Evolutionary conservation across 2,329 filamentous ascomycete genomes (phyloP).

Genomic region (Apiospora rasikravindrae): DNA sequence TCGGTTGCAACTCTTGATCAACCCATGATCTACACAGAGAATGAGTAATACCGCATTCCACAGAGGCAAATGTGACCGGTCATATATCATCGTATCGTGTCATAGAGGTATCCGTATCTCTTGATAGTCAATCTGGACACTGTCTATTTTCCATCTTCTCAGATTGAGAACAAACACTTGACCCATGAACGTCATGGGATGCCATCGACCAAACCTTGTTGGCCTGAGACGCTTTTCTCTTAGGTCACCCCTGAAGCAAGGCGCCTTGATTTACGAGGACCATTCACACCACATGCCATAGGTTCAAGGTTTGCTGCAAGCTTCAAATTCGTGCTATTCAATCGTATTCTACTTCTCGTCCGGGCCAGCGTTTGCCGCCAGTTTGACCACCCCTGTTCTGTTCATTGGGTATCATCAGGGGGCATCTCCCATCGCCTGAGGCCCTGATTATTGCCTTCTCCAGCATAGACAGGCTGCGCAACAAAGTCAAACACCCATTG

Average conservation of each 20-base stretch:
- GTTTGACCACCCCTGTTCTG: background rate
- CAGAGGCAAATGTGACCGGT: background rate
- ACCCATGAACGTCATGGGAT: background rate
- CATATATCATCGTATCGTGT: background rate
- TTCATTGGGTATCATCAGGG: slow-evolving; percentile 38
- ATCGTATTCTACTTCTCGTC: background rate
- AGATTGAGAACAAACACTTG: background rate
- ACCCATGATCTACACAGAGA: background rate
- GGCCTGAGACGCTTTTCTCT: background rate
- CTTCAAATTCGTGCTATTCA: background rate
- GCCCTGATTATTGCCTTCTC: slow-evolving; percentile 21
- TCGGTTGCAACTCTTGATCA: background rate
- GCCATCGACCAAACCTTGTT: background rate
- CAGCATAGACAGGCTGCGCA: slow-evolving; percentile 20
- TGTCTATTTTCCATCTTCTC: background rate
- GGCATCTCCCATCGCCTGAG: slow-evolving; percentile 41
- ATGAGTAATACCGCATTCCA: background rate
- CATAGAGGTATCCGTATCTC: background rate
- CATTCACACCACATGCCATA: background rate
- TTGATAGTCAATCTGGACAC: background rate
- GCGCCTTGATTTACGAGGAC: background rate
- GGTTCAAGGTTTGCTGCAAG: background rate
- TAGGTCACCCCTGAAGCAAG: background rate
- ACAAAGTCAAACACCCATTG: slow-evolving; percentile 81
- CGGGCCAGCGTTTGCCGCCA: background rate